Evolutionary conservation across 352 stramenopile species (phyloP).

Genomic region (Phytophthora quininea): DNA sequence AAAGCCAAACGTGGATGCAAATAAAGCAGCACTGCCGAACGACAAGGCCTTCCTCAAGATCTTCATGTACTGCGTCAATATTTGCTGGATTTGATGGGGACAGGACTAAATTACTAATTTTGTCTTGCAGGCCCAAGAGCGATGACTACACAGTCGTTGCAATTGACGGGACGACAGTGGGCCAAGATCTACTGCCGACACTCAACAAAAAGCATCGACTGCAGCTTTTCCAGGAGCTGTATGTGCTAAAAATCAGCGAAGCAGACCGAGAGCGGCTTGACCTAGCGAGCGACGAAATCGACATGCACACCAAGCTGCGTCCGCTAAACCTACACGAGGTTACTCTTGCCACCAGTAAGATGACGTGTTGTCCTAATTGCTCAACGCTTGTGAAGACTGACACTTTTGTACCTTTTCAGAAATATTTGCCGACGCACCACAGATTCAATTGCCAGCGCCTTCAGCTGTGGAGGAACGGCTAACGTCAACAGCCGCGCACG

Average conservation of each 20-base stretch:
- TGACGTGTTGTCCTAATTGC: slow-evolving; percentile 3
- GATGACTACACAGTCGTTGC: slow-evolving; percentile 90
- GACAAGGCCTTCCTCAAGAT: slow-evolving; percentile 90
- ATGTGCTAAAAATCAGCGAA: slow-evolving; percentile 90
- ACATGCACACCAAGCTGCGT: slow-evolving; percentile 87
- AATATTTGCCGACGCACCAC: slow-evolving; percentile 85
- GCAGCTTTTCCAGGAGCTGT: slow-evolving; percentile 87
- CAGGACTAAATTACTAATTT: neutral
- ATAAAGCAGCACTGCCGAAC: slow-evolving; percentile 54
- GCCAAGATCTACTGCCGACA: slow-evolving; percentile 83
- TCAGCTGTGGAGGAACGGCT: slow-evolving; percentile 69
- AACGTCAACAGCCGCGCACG: slow-evolving; percentile 73
- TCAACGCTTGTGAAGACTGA: slow-evolving; percentile 5
- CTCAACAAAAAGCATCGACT: slow-evolving; percentile 89
- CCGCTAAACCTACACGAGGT: slow-evolving; percentile 88
- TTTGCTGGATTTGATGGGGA: neutral
- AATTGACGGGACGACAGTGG: slow-evolving; percentile 78
- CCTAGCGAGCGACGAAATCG: slow-evolving; percentile 83
- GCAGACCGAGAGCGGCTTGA: slow-evolving; percentile 82
- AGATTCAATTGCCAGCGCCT: slow-evolving; percentile 71
- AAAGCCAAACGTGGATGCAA: slow-evolving; percentile 36
- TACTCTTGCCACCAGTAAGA: slow-evolving; percentile 84
- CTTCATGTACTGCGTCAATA: slow-evolving; percentile 66
- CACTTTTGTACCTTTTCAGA: slow-evolving; percentile 44
- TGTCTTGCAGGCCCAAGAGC: slow-evolving; percentile 74